Evolutionary conservation across 495 filamentous ascomycete species (phyloP).

Genomic region (Stereocaulon alpinum): DNA sequence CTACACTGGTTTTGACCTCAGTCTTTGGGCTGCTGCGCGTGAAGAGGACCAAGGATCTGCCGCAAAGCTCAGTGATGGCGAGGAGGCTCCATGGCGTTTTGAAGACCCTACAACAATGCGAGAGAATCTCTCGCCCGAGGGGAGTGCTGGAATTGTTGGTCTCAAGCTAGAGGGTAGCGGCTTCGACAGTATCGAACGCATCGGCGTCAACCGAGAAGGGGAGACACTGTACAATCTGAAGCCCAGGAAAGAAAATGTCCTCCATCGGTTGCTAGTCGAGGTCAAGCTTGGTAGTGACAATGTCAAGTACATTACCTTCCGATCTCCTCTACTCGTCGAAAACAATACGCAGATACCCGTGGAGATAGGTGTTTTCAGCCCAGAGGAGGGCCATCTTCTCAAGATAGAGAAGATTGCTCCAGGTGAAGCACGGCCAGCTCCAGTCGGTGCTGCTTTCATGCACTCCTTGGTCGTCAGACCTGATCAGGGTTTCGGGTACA

Average conservation of each 20-base stretch:
- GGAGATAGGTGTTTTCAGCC: slow-evolving; percentile 86
- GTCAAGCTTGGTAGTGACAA: slow-evolving; percentile 84
- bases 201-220: slow-evolving; percentile 86
- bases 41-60: slow-evolving; percentile 52
- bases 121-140: slow-evolving; percentile 80
- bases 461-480: slow-evolving; percentile 86
- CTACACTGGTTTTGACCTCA: slow-evolving; percentile 83
- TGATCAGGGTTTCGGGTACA: slow-evolving; percentile 93
- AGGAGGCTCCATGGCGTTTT: slow-evolving; percentile 91
- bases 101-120: slow-evolving; percentile 91
- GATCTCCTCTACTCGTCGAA: slow-evolving; percentile 91
- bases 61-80: slow-evolving; percentile 76
- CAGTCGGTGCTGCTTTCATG: slow-evolving; percentile 82
- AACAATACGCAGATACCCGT: slow-evolving; percentile 96
- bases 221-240: slow-evolving; percentile 79
- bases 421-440: slow-evolving; percentile 81
- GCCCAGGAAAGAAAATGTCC: slow-evolving; percentile 69
- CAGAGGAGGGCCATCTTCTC: slow-evolving; percentile 76
- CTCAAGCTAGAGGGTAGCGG: slow-evolving; percentile 84
- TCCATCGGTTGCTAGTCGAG: slow-evolving; percentile 86
- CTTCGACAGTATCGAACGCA: slow-evolving; percentile 79
- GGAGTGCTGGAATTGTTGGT: slow-evolving; percentile 62
- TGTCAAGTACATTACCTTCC: slow-evolving; percentile 94
- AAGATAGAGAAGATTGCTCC: slow-evolving; percentile 98
- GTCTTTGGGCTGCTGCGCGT: slow-evolving; percentile 66